A percentile compares a stretch with the other conserved stretches of the same genome.
Evolutionary conservation across 2,329 filamentous ascomycete genomes (phyloP).

Genomic region (Ramichloridium luteum): DNA sequence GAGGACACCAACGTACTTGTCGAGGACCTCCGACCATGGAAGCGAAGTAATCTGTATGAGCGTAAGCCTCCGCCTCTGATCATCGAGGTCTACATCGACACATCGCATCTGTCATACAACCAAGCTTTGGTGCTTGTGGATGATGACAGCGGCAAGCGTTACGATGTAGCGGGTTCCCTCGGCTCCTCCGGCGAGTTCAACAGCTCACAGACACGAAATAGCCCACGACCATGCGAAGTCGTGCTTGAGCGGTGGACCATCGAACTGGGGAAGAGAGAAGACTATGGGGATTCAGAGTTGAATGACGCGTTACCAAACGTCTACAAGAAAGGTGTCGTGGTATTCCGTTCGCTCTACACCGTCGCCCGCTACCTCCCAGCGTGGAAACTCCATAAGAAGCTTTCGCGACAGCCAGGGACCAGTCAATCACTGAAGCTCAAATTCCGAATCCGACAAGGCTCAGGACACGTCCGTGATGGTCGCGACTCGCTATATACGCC

Average conservation of each 20-base stretch:
- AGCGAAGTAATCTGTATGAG: conserved; percentile 61
- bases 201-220: conserved; percentile 17
- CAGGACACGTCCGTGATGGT: conserved; percentile 43
- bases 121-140: conserved; percentile 82
- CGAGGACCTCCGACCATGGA: conserved; percentile 74
- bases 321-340: conserved; percentile 94
- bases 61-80: conserved; percentile 71
- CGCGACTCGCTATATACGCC: conserved; percentile 60
- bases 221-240: conserved; percentile 50
- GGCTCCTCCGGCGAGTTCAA: conserved; percentile 44
- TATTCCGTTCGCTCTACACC: conserved; percentile 80
- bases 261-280: conserved; percentile 54
- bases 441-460: conserved; percentile 61
- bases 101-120: conserved; percentile 58
- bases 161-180: conserved; percentile 80
- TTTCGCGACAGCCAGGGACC: conserved; percentile 56
- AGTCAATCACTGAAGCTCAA: conserved; percentile 56
- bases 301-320: conserved; percentile 62
- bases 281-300: conserved; percentile 44
- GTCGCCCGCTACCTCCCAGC: conserved; percentile 71
- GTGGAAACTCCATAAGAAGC: conserved; percentile 69
- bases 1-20: conserved; percentile 82
- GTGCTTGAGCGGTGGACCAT: conserved; percentile 86
- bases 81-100: conserved; percentile 70
- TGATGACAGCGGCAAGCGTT: conserved; percentile 69